These are phyloP conservation scores for Medicago ruthenica DNA, from an alignment of 306 rosid genomes.

Conservation along the genomic window DNA sequence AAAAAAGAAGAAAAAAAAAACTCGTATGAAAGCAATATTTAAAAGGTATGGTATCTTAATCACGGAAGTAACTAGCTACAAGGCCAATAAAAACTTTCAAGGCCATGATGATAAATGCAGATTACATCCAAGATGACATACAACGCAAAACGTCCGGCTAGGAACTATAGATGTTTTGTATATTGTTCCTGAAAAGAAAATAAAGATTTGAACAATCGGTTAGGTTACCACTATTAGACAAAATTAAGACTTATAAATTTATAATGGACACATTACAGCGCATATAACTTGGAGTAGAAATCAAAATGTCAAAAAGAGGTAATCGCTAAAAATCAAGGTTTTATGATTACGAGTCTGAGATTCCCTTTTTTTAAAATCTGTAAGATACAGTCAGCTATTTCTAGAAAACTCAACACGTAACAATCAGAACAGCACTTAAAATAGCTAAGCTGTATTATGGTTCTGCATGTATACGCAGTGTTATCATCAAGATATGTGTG, in stretches of 20 bases:
- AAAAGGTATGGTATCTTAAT: conserved; percentile 31
- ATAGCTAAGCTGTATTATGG: conserved; percentile 28
- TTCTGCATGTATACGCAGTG: conserved; percentile 11
- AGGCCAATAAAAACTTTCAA: conserved; percentile 35
- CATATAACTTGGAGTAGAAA: conserved; percentile 27
- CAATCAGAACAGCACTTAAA: conserved; percentile 17
- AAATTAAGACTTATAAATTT: conserved; percentile 21
- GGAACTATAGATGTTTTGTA: conserved; percentile 91
- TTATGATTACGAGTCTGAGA: neutral
- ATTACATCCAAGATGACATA: conserved; percentile 57
- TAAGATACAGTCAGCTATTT: conserved; percentile 16
- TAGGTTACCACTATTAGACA: conserved; percentile 25
- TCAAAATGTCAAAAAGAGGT: neutral
- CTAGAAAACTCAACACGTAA: conserved; percentile 18
- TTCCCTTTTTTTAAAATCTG: neutral
- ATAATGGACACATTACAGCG: conserved; percentile 17
- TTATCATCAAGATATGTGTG: conserved; percentile 22
- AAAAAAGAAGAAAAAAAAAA: conserved; percentile 51
- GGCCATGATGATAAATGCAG: conserved; percentile 41
- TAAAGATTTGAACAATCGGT: conserved; percentile 47
- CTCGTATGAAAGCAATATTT: conserved; percentile 38
- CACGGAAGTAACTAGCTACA: conserved; percentile 23
- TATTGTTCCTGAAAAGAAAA: conserved; percentile 78
- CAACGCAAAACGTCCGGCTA: conserved; percentile 91
- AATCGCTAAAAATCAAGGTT: conserved; percentile 16